A percentile compares a stretch with the other conserved stretches of the same genome.
These are phyloP conservation scores for Moniliophthora roreri DNA, from an alignment of 1,284 basidiomycete genomes.

Conservation along the genomic window DNA sequence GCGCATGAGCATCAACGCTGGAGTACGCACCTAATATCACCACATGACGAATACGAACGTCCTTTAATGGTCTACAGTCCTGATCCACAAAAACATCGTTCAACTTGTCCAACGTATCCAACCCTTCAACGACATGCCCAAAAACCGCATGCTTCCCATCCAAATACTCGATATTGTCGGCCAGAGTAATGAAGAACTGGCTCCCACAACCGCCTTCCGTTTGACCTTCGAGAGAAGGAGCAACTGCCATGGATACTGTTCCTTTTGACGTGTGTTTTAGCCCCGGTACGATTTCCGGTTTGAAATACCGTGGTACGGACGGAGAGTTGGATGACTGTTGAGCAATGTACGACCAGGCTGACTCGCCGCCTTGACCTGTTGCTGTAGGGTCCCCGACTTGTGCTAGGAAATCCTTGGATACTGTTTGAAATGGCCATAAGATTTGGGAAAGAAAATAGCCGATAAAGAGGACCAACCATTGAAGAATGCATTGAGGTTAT, in stretches of 20 bases:
- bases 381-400: slow-evolving; percentile 96
- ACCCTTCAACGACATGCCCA: slow-evolving; percentile 92
- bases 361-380: slow-evolving; percentile 91
- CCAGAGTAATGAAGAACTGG: slow-evolving; percentile 96
- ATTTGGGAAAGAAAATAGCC: neutral
- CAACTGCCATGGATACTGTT: slow-evolving; percentile 95
- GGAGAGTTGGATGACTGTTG: slow-evolving; percentile 37
- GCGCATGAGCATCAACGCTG: too few relatives aligned
- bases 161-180: slow-evolving; percentile 89
- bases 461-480: slow-evolving; percentile 63
- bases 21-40: slow-evolving; percentile 87
- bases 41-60: slow-evolving; percentile 91
- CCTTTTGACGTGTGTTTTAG: slow-evolving; percentile 88
- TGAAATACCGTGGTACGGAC: slow-evolving; percentile 73
- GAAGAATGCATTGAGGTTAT: slow-evolving; percentile 95
- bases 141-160: slow-evolving; percentile 97
- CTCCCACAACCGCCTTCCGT: slow-evolving; percentile 83
- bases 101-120: slow-evolving; percentile 90
- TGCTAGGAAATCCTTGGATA: slow-evolving; percentile 95
- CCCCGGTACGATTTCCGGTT: slow-evolving; percentile 75
- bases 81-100: slow-evolving; percentile 91
- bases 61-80: slow-evolving; percentile 88
- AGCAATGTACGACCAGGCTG: slow-evolving; percentile 73
- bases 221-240: slow-evolving; percentile 66
- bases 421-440: slow-evolving; percentile 39